Evolutionary conservation across 805 yeast species (phyloP).

Genomic region (Sugiyamaella boreocaroliniensis): DNA sequence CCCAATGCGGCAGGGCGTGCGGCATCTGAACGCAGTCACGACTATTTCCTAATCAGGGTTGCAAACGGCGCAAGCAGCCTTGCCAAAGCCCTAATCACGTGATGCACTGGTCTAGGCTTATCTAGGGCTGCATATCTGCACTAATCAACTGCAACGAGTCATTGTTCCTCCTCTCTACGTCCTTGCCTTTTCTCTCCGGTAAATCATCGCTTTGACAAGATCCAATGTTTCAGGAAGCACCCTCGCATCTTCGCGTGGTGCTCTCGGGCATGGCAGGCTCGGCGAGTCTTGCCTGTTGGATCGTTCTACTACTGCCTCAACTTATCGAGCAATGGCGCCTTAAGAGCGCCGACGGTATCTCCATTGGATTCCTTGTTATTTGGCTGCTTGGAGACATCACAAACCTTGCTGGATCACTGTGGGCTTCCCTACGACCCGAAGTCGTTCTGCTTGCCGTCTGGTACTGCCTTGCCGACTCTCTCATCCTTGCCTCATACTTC

Average conservation of each 20-base stretch:
- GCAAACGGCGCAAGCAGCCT: background rate
- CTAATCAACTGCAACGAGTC: background rate
- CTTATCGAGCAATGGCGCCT: constrained; percentile 73
- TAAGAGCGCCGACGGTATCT: constrained; percentile 66
- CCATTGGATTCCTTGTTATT: constrained; percentile 56
- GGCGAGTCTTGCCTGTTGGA: constrained; percentile 70
- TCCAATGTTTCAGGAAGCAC: background rate
- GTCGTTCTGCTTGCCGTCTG: constrained; percentile 65
- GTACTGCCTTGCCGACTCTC: constrained; percentile 66
- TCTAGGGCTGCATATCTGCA: background rate
- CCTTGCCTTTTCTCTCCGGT: too few relatives aligned
- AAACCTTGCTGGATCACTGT: constrained; percentile 59
- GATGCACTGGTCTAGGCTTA: background rate
- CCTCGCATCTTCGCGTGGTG: constrained; percentile 35
- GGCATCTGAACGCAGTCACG: background rate
- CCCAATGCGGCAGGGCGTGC: background rate
- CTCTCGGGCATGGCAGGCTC: constrained; percentile 64
- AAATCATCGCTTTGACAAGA: too few relatives aligned
- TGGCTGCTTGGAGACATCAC: constrained; percentile 71
- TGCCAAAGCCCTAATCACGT: constrained; percentile 1
- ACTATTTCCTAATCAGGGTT: background rate
- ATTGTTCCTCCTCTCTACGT: background rate
- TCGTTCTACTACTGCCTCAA: constrained; percentile 69
- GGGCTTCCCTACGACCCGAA: constrained; percentile 66
- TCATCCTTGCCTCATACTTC: constrained; percentile 50